These are phyloP conservation scores for Amanita jacksonii DNA, from an alignment of 768 basidiomycete species.

Conservation along the genomic window DNA sequence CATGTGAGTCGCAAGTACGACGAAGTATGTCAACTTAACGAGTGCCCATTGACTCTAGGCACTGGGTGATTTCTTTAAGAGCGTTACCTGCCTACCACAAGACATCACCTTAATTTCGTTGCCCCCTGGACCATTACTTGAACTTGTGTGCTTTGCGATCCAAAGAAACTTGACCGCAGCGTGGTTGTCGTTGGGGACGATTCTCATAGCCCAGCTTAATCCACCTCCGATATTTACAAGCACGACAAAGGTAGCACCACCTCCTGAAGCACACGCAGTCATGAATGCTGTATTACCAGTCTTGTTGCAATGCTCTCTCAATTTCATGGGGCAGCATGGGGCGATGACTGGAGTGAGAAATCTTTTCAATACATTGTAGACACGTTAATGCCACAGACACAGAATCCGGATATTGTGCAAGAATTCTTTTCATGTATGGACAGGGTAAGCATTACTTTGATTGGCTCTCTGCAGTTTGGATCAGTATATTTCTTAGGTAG, in stretches of 20 bases:
- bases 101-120: slow-evolving; percentile 76
- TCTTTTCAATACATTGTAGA: background rate
- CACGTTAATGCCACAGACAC: background rate
- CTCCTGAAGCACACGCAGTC: slow-evolving; percentile 44
- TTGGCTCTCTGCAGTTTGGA: background rate
- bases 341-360: slow-evolving; percentile 61
- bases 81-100: slow-evolving; percentile 71
- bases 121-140: slow-evolving; percentile 73
- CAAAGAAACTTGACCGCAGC: slow-evolving; percentile 67
- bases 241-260: slow-evolving; percentile 41
- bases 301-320: slow-evolving; percentile 49
- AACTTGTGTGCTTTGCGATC: slow-evolving; percentile 63
- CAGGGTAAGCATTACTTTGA: slow-evolving; percentile 34
- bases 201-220: slow-evolving; percentile 75
- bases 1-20: slow-evolving; percentile 43
- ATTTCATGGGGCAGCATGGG: slow-evolving; percentile 41
- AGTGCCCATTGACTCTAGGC: slow-evolving; percentile 32
- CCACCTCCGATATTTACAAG: slow-evolving; percentile 46
- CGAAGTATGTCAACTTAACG: background rate
- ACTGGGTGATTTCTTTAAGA: slow-evolving; percentile 75
- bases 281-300: slow-evolving; percentile 46
- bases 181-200: slow-evolving; percentile 79
- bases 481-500: slow-evolving; percentile 25
- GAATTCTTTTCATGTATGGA: slow-evolving; percentile 82
- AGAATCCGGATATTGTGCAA: slow-evolving; percentile 92